Evolutionary conservation across 2,329 filamentous ascomycete species (phyloP).

Genomic region (Sporothrix pallida): DNA sequence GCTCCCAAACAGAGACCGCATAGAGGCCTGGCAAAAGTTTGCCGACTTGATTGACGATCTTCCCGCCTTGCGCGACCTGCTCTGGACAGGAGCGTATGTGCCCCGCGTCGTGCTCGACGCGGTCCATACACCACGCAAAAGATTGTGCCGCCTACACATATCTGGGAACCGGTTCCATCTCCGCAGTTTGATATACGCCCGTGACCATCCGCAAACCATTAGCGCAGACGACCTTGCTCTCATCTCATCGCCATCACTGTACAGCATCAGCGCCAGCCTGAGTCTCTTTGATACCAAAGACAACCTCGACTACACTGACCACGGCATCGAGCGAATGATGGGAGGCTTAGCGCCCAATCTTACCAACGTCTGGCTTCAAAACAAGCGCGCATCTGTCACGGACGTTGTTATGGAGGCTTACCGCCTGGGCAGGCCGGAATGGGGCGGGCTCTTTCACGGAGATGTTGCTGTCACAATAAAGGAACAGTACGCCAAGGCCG

Average conservation of each 20-base stretch:
- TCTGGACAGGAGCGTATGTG: not conserved
- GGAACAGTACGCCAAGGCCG: too few relatives aligned
- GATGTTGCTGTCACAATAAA: too few relatives aligned
- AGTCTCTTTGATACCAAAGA: too few relatives aligned
- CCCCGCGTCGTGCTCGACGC: not conserved
- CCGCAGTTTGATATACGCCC: not conserved
- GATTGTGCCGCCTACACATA: not conserved
- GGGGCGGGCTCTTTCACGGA: too few relatives aligned
- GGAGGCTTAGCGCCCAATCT: slow-evolving; percentile 6
- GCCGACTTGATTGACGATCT: not conserved
- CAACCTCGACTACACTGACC: slow-evolving; percentile 5
- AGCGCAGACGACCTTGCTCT: not conserved
- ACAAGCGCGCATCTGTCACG: too few relatives aligned
- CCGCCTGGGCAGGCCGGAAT: too few relatives aligned
- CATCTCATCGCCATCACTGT: not conserved
- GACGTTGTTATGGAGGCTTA: too few relatives aligned
- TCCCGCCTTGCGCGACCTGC: not conserved
- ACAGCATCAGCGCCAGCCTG: not conserved
- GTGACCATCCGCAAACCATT: not conserved
- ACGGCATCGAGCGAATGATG: not conserved
- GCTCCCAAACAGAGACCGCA: too few relatives aligned
- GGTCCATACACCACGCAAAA: not conserved
- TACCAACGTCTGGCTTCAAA: slow-evolving; percentile 2
- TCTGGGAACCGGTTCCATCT: not conserved
- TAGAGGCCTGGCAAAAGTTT: not conserved